These are phyloP conservation scores for Triangularia verruculosa DNA, from an alignment of 2,329 filamentous ascomycete species.

Conservation along the genomic window DNA sequence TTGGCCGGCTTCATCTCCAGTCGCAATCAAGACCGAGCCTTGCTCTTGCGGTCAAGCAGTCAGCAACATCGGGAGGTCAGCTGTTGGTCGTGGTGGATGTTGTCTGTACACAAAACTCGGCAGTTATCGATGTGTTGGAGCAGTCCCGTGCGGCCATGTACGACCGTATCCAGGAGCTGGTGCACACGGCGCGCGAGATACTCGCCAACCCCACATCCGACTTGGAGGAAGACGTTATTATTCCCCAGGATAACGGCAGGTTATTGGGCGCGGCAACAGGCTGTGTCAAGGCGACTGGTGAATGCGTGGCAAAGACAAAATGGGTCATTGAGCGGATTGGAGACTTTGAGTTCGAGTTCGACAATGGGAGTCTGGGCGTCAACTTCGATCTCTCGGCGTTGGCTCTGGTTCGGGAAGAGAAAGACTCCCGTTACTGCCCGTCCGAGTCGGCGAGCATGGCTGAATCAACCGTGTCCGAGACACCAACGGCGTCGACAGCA, in stretches of 20 bases:
- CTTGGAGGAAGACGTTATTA: slow-evolving; percentile 69
- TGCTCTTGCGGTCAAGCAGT: slow-evolving; percentile 76
- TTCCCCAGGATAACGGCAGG: slow-evolving; percentile 73
- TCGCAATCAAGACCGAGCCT: slow-evolving; percentile 87
- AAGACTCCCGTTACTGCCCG: slow-evolving; percentile 27
- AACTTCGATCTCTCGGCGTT: slow-evolving; percentile 54
- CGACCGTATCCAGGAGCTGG: slow-evolving; percentile 73
- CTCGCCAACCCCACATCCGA: slow-evolving; percentile 66
- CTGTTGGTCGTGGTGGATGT: slow-evolving; percentile 77
- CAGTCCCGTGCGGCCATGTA: slow-evolving; percentile 74
- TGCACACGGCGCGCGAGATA: slow-evolving; percentile 76
- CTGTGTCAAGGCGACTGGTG: slow-evolving; percentile 85
- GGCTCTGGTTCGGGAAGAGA: slow-evolving; percentile 40
- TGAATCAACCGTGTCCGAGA: slow-evolving; percentile 37
- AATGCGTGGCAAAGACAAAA: slow-evolving; percentile 85
- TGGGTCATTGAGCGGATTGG: slow-evolving; percentile 83
- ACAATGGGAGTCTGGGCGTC: slow-evolving; percentile 53
- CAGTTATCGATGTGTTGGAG: slow-evolving; percentile 63
- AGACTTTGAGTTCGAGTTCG: slow-evolving; percentile 83
- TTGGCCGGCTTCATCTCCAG: slow-evolving; percentile 83
- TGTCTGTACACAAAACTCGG: slow-evolving; percentile 73
- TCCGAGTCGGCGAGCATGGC: slow-evolving; percentile 39
- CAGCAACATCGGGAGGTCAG: slow-evolving; percentile 75
- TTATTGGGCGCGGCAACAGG: slow-evolving; percentile 77
- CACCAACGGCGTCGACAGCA: slow-evolving; percentile 34